Conservation (phyloP, 768 basidiomycete genomes). For the Wakefieldia striispora region DNA sequence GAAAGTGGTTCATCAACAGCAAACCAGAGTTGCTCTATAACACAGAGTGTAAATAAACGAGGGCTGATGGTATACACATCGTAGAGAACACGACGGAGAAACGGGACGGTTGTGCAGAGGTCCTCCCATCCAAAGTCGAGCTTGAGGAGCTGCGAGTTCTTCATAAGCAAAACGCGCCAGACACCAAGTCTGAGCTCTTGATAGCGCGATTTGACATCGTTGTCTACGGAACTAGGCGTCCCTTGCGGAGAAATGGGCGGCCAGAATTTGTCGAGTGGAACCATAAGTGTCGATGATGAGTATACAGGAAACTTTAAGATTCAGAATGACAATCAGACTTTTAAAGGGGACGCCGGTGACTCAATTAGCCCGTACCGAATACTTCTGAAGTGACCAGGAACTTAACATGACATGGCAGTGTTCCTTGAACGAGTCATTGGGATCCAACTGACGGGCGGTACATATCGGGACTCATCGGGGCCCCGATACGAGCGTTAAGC, state of each 20-base stretch:
- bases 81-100: conserved; percentile 15
- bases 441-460: no score
- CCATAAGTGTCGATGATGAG: background rate
- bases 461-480: no score
- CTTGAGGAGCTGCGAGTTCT: conserved; percentile 5
- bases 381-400: no score
- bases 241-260: background rate
- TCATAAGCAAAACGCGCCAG: conserved; percentile 23
- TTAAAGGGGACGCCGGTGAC: no score
- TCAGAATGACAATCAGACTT: background rate
- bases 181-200: conserved; percentile 20
- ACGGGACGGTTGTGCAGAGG: background rate
- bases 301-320: background rate
- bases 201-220: background rate
- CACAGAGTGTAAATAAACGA: conserved; percentile 8
- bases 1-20: conserved; percentile 18
- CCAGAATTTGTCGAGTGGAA: background rate
- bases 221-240: background rate
- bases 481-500: no score
- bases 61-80: conserved; percentile 27
- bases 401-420: no score
- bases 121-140: conserved; percentile 9
- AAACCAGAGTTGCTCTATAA: conserved; percentile 16
- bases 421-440: no score
- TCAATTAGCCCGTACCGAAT: no score